Percentiles rank a stretch among this genome's conserved stretches.
Conservation (phyloP, 2,329 filamentous ascomycete species). For the Rhynchosporium graminicola region DNA sequence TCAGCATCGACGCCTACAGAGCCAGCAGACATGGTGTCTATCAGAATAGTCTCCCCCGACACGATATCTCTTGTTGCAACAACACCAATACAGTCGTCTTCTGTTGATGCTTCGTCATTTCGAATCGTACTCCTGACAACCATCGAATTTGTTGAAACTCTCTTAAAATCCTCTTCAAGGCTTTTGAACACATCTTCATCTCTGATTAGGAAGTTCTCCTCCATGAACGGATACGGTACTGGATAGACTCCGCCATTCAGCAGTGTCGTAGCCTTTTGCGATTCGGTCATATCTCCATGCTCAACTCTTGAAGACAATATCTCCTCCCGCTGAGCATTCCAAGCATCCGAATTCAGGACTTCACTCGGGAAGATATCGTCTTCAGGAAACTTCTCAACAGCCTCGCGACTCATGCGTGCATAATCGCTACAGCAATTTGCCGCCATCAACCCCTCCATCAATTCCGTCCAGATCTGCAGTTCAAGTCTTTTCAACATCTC, state of each 20-base stretch:
- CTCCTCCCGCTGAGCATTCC: slow-evolving; percentile 29
- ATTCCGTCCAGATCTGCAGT: slow-evolving; percentile 35
- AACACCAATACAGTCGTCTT: slow-evolving; percentile 34
- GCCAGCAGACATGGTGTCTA: slow-evolving; percentile 28
- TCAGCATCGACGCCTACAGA: slow-evolving; percentile 29
- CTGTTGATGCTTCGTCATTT: slow-evolving; percentile 25
- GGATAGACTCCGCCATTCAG: slow-evolving; percentile 35
- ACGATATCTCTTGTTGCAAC: slow-evolving; percentile 30
- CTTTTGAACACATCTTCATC: slow-evolving; percentile 27
- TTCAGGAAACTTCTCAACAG: slow-evolving; percentile 33
- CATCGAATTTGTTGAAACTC: slow-evolving; percentile 31
- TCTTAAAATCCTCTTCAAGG: slow-evolving; percentile 31
- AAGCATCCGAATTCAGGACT: slow-evolving; percentile 33
- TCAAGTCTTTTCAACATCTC: slow-evolving; percentile 34
- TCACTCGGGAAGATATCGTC: slow-evolving; percentile 35
- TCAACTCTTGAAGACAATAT: slow-evolving; percentile 28
- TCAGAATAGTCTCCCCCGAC: slow-evolving; percentile 26
- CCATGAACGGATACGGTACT: slow-evolving; percentile 35
- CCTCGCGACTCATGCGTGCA: slow-evolving; percentile 30
- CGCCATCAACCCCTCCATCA: slow-evolving; percentile 37
- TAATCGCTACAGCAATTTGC: slow-evolving; percentile 36
- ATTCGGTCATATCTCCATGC: slow-evolving; percentile 29
- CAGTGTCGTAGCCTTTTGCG: slow-evolving; percentile 28
- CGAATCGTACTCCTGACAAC: slow-evolving; percentile 33
- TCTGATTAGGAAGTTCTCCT: slow-evolving; percentile 28